Percentiles rank a stretch among this genome's conserved stretches.
phyloP scores from a whole-genome alignment of 768 basidiomycete genomes.

The Chlorophyllum brunneum region DNA sequence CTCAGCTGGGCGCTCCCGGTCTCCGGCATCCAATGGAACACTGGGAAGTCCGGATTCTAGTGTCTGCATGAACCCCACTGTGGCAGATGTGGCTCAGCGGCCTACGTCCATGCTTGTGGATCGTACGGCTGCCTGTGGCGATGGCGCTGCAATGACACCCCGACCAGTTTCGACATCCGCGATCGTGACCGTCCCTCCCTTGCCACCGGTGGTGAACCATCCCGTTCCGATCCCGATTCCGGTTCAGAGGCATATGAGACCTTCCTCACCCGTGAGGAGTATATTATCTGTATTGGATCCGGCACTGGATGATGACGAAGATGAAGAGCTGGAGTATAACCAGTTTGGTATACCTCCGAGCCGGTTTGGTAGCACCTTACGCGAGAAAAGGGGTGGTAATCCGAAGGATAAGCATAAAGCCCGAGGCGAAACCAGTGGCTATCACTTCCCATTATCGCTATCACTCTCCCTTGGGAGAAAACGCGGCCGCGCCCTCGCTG shows the following conservation, averaged over 20 bases:
- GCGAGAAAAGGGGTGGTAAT: not conserved
- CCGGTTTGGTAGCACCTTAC: not conserved
- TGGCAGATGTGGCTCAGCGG: not conserved
- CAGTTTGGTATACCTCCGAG: conserved; percentile 2
- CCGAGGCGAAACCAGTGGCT: conserved; percentile 3
- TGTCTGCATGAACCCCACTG: not conserved
- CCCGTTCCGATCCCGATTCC: not conserved
- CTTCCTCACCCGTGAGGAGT: conserved; percentile 4
- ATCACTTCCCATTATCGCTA: not conserved
- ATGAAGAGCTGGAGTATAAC: not conserved
- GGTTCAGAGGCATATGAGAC: not conserved
- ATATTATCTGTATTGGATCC: conserved; percentile 7
- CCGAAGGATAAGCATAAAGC: conserved; percentile 6
- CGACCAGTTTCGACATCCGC: not conserved
- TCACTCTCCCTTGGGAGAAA: conserved; percentile 2
- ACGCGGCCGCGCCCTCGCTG: not conserved
- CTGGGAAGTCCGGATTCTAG: not conserved
- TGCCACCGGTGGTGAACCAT: not conserved
- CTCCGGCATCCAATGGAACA: not conserved
- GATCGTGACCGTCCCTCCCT: conserved; percentile 2
- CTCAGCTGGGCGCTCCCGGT: conserved; percentile 4
- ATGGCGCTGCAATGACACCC: not conserved
- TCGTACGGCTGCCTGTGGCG: not conserved
- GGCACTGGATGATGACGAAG: conserved; percentile 1
- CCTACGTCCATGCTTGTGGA: not conserved